Conservation (phyloP, 345 rosid species). For the Brassica nigra region DNA sequence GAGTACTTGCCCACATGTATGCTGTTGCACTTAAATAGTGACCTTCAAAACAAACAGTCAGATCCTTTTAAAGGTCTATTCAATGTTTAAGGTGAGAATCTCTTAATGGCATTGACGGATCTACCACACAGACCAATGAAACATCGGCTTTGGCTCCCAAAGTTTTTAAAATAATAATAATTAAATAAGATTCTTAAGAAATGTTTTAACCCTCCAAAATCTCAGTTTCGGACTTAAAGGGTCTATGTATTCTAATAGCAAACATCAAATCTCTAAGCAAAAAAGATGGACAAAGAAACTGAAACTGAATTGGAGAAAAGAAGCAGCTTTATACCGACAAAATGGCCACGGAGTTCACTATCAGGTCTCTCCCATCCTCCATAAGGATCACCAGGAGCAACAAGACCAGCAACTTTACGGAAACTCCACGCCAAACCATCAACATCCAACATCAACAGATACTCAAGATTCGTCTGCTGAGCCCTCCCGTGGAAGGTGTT, state of each 20-base stretch:
- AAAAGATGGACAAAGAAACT: constrained; percentile 9
- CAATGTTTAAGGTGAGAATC: not conserved
- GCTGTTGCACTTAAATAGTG: constrained; percentile 96
- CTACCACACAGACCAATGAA: too few relatives aligned
- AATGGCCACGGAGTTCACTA: constrained; percentile 89
- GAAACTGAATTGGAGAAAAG: not conserved
- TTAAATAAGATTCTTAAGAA: too few relatives aligned
- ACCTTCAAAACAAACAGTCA: constrained; percentile 52
- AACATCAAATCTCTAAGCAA: constrained; percentile 6
- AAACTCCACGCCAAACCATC: constrained; percentile 86
- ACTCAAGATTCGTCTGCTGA: constrained; percentile 86
- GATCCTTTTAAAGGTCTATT: not conserved
- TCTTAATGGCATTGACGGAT: too few relatives aligned
- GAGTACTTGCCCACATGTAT: constrained; percentile 94
- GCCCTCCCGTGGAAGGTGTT: constrained; percentile 66
- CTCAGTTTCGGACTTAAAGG: too few relatives aligned
- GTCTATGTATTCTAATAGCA: constrained; percentile 7
- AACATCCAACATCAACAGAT: constrained; percentile 78
- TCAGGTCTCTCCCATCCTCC: constrained; percentile 88
- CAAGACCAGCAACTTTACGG: constrained; percentile 74
- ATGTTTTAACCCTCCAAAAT: too few relatives aligned
- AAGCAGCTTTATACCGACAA: constrained; percentile 58
- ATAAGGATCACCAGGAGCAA: constrained; percentile 61
- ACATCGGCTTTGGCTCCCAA: too few relatives aligned
- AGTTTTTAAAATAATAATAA: too few relatives aligned